phyloP scores from a whole-genome alignment of 495 filamentous ascomycete genomes.

The Staphylotrichum longicolle region DNA sequence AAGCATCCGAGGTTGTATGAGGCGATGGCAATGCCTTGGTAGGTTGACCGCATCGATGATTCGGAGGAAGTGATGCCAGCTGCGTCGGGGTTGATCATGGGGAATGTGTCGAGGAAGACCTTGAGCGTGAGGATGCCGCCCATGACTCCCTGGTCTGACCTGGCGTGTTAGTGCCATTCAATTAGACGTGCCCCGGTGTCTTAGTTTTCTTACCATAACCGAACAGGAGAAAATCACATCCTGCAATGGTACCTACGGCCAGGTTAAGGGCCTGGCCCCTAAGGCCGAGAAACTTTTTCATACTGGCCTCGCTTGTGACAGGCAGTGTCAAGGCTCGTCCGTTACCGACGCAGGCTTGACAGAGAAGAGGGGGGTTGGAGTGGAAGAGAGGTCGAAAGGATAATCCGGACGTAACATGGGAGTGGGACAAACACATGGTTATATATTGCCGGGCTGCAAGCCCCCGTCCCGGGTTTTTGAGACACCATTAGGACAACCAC shows the following conservation, averaged over 20 bases:
- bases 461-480: no score
- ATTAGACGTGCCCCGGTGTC: not conserved
- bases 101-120: constrained; percentile 55
- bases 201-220: constrained; percentile 38
- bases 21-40: constrained; percentile 45
- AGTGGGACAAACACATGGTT: no score
- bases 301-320: constrained; percentile 6
- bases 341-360: no score
- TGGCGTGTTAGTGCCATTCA: constrained; percentile 16
- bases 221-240: constrained; percentile 64
- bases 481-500: not conserved
- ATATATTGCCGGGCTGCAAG: no score
- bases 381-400: no score
- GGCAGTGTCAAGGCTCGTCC: no score
- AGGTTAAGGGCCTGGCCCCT: constrained; percentile 63
- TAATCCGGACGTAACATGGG: no score
- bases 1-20: constrained; percentile 39
- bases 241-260: constrained; percentile 65
- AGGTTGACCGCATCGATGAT: constrained; percentile 49
- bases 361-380: no score
- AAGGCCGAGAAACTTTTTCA: constrained; percentile 61
- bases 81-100: constrained; percentile 51
- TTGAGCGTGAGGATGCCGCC: constrained; percentile 57
- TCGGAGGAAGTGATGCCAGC: constrained; percentile 30
- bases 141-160: constrained; percentile 54